These are phyloP conservation scores for Chalciporus chontae DNA, from an alignment of 768 basidiomycete species.

Conservation along the genomic window DNA sequence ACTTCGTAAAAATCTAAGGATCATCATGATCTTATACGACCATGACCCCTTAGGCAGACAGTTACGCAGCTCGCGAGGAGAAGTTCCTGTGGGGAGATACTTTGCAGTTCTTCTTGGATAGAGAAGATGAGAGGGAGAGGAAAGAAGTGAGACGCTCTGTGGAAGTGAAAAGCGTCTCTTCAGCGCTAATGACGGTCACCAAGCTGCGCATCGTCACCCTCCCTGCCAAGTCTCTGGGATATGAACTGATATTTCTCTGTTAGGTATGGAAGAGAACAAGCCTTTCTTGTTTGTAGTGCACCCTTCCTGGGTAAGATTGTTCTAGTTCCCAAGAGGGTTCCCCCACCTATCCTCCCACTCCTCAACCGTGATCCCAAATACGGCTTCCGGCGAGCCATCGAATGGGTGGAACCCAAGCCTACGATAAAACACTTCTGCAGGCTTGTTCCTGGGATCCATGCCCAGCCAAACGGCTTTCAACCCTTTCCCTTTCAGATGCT, in stretches of 20 bases:
- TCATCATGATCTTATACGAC: neutral
- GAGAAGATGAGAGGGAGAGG: neutral
- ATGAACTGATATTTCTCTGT: neutral
- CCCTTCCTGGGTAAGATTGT: neutral
- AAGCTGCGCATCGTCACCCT: neutral
- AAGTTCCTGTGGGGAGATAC: too few relatives aligned
- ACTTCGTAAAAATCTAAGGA: neutral
- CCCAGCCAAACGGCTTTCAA: conserved; percentile 62
- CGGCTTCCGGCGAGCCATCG: conserved; percentile 46
- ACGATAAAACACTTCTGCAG: conserved; percentile 59
- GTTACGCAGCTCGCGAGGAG: too few relatives aligned
- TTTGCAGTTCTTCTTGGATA: neutral
- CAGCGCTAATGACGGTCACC: too few relatives aligned
- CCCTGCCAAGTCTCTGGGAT: neutral
- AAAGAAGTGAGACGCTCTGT: neutral
- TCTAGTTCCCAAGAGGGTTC: neutral
- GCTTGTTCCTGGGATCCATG: conserved; percentile 58
- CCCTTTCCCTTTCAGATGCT: conserved; percentile 47
- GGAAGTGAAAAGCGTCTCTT: neutral
- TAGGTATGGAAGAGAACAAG: neutral
- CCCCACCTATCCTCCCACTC: conserved; percentile 25
- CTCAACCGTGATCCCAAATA: conserved; percentile 55
- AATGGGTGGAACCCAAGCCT: conserved; percentile 59
- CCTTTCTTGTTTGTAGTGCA: neutral
- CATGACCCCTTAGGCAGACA: too few relatives aligned